Percentiles rank a stretch among this genome's conserved stretches.
phyloP scores from a whole-genome alignment of 1,139 yeast species.

The Torulaspora globosa region DNA sequence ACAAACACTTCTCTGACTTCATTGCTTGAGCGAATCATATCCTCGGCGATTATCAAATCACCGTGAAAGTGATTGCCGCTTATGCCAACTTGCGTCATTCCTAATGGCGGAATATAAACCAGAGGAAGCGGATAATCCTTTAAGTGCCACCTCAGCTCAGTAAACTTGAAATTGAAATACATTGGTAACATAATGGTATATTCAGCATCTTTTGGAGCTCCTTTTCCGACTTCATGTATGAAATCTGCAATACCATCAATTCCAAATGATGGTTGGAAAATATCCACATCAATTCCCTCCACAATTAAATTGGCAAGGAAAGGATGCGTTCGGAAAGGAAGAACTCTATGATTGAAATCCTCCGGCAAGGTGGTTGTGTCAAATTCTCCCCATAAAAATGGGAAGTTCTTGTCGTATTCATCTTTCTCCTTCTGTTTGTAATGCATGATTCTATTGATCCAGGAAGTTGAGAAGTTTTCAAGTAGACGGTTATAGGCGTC shows the following conservation, averaged over 20 bases:
- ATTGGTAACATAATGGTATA: conserved; percentile 71
- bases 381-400: conserved; percentile 48
- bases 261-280: conserved; percentile 56
- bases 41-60: conserved; percentile 55
- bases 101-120: conserved; percentile 42
- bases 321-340: conserved; percentile 58
- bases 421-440: conserved; percentile 43
- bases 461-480: conserved; percentile 58
- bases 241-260: conserved; percentile 53
- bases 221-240: conserved; percentile 71
- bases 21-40: conserved; percentile 42
- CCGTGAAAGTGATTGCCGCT: conserved; percentile 43
- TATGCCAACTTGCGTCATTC: conserved; percentile 36
- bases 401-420: conserved; percentile 51
- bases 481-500: conserved; percentile 32
- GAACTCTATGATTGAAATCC: conserved; percentile 48
- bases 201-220: conserved; percentile 64
- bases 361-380: conserved; percentile 44
- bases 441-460: conserved; percentile 61
- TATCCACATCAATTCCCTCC: conserved; percentile 51
- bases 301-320: conserved; percentile 59
- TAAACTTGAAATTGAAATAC: conserved; percentile 43
- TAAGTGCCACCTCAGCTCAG: conserved; percentile 56
- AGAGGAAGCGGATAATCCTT: conserved; percentile 64
- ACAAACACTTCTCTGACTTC: conserved; percentile 59